Evolutionary conservation across 257 asterid genomes (phyloP).

Genomic region (Cordia subcordata): DNA sequence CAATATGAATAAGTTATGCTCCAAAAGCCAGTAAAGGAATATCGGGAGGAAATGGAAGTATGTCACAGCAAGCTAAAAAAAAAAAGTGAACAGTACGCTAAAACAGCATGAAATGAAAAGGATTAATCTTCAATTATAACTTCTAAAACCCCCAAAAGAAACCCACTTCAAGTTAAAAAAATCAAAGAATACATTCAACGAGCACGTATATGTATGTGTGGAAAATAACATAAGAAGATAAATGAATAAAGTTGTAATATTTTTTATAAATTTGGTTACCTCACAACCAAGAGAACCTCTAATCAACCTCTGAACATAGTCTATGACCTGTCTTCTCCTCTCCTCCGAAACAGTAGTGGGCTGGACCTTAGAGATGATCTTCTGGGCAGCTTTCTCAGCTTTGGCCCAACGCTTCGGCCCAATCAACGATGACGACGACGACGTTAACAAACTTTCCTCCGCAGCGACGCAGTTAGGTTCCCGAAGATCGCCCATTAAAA

Average conservation of each 20-base stretch:
- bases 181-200: too few species aligned
- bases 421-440: slow-evolving; percentile 1
- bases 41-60: too few species aligned
- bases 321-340: slow-evolving; percentile 30
- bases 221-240: background rate
- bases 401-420: slow-evolving; percentile 12
- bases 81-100: too few species aligned
- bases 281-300: slow-evolving; percentile 29
- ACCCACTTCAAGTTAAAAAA: too few species aligned
- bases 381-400: slow-evolving; percentile 21
- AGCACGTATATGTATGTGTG: too few species aligned
- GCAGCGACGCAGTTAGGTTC: slow-evolving; percentile 9
- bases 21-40: too few species aligned
- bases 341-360: slow-evolving; percentile 24
- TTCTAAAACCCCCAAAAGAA: too few species aligned
- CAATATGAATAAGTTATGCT: too few species aligned
- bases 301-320: slow-evolving; percentile 30
- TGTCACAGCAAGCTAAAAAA: too few species aligned
- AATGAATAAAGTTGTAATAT: background rate
- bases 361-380: slow-evolving; percentile 20
- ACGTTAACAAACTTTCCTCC: slow-evolving; percentile 1
- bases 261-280: slow-evolving; percentile 15
- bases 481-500: slow-evolving; percentile 25
- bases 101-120: too few species aligned
- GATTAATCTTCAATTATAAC: too few species aligned